Conservation (phyloP, 2,329 filamentous ascomycete species). For the Colletotrichum ledebouriae region DNA sequence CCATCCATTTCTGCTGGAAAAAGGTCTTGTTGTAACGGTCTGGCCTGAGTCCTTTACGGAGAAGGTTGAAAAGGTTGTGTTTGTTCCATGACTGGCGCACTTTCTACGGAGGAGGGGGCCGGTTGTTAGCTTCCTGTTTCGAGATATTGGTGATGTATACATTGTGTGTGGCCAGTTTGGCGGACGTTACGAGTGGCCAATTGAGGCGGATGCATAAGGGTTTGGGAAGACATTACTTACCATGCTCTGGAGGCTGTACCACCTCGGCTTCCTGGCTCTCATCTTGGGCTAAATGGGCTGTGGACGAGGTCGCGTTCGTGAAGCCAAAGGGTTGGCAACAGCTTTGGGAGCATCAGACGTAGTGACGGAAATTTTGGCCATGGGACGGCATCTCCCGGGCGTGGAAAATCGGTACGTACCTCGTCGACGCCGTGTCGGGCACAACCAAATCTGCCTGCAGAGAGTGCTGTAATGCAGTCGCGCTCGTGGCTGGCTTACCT, state of each 20-base stretch:
- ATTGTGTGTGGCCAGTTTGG: too few species aligned
- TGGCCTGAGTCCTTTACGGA: conserved; percentile 62
- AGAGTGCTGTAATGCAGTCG: conserved; percentile 25
- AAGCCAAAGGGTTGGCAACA: conserved; percentile 30
- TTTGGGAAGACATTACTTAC: conserved; percentile 60
- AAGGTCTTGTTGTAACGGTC: conserved; percentile 72
- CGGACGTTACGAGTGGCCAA: neutral
- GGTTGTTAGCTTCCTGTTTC: conserved; percentile 30
- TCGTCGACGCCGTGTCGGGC: too few species aligned
- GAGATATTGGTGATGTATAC: neutral
- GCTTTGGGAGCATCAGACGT: conserved; percentile 40
- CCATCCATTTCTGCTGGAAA: conserved; percentile 98
- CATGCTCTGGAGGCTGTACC: conserved; percentile 75
- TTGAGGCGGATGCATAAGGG: conserved; percentile 21
- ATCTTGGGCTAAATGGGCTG: conserved; percentile 56
- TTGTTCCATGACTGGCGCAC: conserved; percentile 97
- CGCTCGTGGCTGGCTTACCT: conserved; percentile 9
- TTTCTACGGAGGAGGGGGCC: conserved; percentile 70
- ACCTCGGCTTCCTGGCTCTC: conserved; percentile 70
- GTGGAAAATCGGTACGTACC: conserved; percentile 27
- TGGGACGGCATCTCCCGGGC: conserved; percentile 39
- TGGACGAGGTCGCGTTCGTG: conserved; percentile 12
- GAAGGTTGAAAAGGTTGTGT: conserved; percentile 94
- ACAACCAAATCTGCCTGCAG: too few species aligned
- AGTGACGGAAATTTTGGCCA: conserved; percentile 42